Conservation (phyloP, 1,284 basidiomycete genomes). For the Phaffia rhodozyma region DNA sequence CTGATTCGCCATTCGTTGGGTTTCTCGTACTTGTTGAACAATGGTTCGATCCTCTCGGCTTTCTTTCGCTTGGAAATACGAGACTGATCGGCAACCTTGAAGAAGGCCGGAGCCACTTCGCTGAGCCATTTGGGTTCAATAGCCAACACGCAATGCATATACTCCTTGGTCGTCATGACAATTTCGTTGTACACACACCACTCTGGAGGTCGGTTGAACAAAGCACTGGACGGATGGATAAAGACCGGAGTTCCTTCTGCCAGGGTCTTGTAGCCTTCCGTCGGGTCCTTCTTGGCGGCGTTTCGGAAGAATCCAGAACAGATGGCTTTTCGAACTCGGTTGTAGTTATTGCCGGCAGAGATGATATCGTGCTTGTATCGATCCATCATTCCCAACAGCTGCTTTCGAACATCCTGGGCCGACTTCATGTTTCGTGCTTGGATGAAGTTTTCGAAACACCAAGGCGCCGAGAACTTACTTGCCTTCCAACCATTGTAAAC, state of each 20-base stretch:
- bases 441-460: constrained; percentile 96
- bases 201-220: constrained; percentile 86
- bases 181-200: constrained; percentile 68
- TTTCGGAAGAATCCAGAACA: constrained; percentile 94
- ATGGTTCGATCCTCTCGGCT: constrained; percentile 91
- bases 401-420: constrained; percentile 96
- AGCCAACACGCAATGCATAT: constrained; percentile 81
- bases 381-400: constrained; percentile 97
- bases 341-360: constrained; percentile 83
- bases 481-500: constrained; percentile 98
- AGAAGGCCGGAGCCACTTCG: constrained; percentile 90
- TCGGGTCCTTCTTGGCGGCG: constrained; percentile 85
- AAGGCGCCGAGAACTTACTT: constrained; percentile 88
- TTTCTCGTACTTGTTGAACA: constrained; percentile 53
- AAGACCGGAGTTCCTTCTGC: constrained; percentile 96
- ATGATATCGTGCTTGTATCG: constrained; percentile 93
- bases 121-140: constrained; percentile 98
- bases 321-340: constrained; percentile 85
- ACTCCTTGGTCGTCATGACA: constrained; percentile 64
- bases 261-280: constrained; percentile 77
- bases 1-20: constrained; percentile 82
- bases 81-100: constrained; percentile 89
- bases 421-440: constrained; percentile 92
- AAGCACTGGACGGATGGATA: constrained; percentile 90
- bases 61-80: constrained; percentile 95